Conservation (phyloP, 345 rosid species). For the Stellera chamaejasme region DNA sequence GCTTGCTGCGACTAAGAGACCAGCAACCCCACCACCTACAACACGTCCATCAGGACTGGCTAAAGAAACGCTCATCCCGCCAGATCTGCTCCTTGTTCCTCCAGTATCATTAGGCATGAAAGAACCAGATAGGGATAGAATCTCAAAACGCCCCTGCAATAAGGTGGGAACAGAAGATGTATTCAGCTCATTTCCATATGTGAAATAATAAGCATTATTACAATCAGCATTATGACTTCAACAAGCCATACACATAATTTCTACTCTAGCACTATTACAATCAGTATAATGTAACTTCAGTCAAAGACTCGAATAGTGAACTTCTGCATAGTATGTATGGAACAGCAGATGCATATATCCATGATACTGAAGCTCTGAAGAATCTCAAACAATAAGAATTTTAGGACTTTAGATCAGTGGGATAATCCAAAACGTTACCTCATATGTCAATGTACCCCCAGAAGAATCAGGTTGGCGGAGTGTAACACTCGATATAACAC, state of each 20-base stretch:
- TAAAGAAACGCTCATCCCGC: slow-evolving; percentile 95
- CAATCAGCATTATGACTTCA: too few species aligned
- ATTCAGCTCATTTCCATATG: too few species aligned
- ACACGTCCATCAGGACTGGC: slow-evolving; percentile 97
- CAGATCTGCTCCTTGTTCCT: slow-evolving; percentile 84
- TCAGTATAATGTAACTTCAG: not conserved
- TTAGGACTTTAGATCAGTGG: too few species aligned
- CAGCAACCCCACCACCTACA: slow-evolving; percentile 90
- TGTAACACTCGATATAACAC: slow-evolving; percentile 86
- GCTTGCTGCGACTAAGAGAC: slow-evolving; percentile 83
- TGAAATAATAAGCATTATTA: too few species aligned
- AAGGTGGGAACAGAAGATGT: not conserved
- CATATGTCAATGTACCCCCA: slow-evolving; percentile 97
- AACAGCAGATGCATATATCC: too few species aligned
- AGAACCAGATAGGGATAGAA: slow-evolving; percentile 89
- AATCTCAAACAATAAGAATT: too few species aligned
- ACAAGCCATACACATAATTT: too few species aligned
- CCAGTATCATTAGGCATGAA: slow-evolving; percentile 89
- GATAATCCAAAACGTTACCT: slow-evolving; percentile 31
- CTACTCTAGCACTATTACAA: too few species aligned
- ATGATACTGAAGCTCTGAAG: too few species aligned
- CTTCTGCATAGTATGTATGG: too few species aligned
- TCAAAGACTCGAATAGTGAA: not conserved
- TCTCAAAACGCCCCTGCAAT: slow-evolving; percentile 91
- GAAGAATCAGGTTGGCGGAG: slow-evolving; percentile 99